phyloP scores from a whole-genome alignment of 768 basidiomycete species.

The Exidia glandulosa region DNA sequence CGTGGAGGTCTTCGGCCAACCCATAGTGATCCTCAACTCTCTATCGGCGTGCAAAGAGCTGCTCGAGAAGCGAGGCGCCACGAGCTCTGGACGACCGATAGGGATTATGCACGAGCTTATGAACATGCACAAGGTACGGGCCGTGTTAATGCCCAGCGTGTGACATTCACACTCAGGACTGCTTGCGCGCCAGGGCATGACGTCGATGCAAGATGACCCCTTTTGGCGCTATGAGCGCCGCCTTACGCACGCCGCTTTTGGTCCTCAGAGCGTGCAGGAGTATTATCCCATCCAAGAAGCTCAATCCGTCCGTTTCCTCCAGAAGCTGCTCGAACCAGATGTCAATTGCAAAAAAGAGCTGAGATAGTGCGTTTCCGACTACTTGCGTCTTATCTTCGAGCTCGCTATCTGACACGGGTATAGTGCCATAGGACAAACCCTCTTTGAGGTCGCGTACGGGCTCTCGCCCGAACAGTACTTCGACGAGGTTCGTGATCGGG shows the following conservation, averaged over 20 bases:
- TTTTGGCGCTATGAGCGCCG: background rate
- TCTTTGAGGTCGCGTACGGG: background rate
- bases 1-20: background rate
- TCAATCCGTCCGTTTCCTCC: background rate
- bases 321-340: background rate
- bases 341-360: background rate
- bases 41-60: background rate
- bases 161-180: background rate
- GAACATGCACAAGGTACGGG: background rate
- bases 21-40: conserved; percentile 3
- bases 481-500: background rate
- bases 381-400: background rate
- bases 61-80: background rate
- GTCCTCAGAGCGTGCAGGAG: background rate
- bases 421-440: background rate
- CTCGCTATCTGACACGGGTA: background rate
- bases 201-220: background rate
- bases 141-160: background rate
- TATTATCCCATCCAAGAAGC: background rate
- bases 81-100: background rate
- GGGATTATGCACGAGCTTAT: background rate
- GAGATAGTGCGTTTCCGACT: background rate
- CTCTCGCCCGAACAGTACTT: background rate
- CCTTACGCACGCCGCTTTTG: background rate
- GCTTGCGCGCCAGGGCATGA: background rate